Evolutionary conservation across 2,329 filamentous ascomycete genomes (phyloP), one percentile per base, ranked within the genome.

Genomic region (Aspergillus clavatus): DNA sequence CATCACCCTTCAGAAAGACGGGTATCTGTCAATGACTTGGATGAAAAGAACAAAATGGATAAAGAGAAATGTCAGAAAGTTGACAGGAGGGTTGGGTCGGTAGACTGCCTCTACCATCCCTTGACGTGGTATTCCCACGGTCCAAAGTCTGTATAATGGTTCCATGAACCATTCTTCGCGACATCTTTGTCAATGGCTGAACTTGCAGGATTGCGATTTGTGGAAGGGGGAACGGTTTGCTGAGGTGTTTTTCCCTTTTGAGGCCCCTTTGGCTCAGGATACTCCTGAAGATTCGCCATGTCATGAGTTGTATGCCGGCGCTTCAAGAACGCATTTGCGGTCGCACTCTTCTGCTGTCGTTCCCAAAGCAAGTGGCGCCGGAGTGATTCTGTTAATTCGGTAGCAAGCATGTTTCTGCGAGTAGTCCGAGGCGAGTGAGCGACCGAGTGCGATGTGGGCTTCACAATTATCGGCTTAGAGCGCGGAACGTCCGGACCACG

Each of bases 341-440:
- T 91, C 26, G 87, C 86, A 47, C 88, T 89, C 78, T 93, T 95
- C 63, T 97, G 91, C 62, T 95, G 89, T 42, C 93, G 85, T 67
- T 98, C 93, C 87, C 89, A 95, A 12, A 97, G 79, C 12, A 98
- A 82, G 59, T 96, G 87, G 57, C 89, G 87, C 18, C 93, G 83
- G 3, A 98, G 82, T 18, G 89, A 95, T 65, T 95, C 89, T 2
- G 91, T 96, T 43, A 98, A 75, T 72, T 98, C 93, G 0, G 88
- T 94, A 7, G 88, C 86, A 45, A 98, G 79, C 93, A 98, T 98
- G 69, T 96, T 94, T 49, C 90, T 82, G 41, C 93, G 82, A 0
- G 90, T 96, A 0, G 91, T 96, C 46, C 89, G 82, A 3, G 93
- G 93, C 4, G 93, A 97, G 53, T 95, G 78, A 1, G 89, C 87